phyloP scores from a whole-genome alignment of 228 moss, liverwort and hornwort species.

The Sphagnum fallax region DNA sequence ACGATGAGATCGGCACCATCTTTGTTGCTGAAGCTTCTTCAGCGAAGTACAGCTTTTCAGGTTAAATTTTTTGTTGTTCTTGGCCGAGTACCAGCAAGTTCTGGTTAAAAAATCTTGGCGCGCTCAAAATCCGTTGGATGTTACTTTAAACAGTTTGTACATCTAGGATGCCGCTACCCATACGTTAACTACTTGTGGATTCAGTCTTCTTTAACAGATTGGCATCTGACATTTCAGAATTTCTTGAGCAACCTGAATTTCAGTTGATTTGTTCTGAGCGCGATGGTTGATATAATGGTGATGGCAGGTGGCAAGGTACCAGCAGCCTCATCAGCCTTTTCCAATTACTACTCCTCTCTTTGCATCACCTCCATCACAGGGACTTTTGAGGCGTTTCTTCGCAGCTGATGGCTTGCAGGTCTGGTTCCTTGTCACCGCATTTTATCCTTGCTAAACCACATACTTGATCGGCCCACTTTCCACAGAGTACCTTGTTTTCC shows the following conservation, averaged over 20 bases:
- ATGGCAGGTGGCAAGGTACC: conserved; percentile 20
- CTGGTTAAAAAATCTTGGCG: not conserved
- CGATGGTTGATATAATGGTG: not conserved
- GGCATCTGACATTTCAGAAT: not conserved
- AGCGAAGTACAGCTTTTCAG: conserved; percentile 29
- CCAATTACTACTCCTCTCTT: conserved; percentile 5
- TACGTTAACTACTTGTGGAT: not conserved
- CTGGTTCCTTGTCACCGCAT: not conserved
- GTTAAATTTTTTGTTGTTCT: conserved; percentile 1
- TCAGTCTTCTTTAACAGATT: not conserved
- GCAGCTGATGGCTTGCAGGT: conserved; percentile 33
- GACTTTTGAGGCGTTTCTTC: conserved; percentile 29
- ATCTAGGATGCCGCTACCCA: not conserved
- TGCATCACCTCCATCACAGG: conserved; percentile 23
- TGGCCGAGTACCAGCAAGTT: not conserved
- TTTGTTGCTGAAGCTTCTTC: conserved; percentile 30
- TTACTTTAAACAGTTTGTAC: not conserved
- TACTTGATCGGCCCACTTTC: not conserved
- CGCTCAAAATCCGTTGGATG: too few relatives aligned
- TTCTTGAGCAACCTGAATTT: not conserved
- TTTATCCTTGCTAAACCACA: too few relatives aligned
- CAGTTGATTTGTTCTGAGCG: not conserved
- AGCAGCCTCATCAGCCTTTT: conserved; percentile 14
- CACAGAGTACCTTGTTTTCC: not conserved
- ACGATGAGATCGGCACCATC: conserved; percentile 14